Percentiles rank a stretch among this genome's conserved stretches.
These are phyloP conservation scores for Vitis amurensis DNA, from an alignment of 164 flowering plant genomes.

Conservation along the genomic window DNA sequence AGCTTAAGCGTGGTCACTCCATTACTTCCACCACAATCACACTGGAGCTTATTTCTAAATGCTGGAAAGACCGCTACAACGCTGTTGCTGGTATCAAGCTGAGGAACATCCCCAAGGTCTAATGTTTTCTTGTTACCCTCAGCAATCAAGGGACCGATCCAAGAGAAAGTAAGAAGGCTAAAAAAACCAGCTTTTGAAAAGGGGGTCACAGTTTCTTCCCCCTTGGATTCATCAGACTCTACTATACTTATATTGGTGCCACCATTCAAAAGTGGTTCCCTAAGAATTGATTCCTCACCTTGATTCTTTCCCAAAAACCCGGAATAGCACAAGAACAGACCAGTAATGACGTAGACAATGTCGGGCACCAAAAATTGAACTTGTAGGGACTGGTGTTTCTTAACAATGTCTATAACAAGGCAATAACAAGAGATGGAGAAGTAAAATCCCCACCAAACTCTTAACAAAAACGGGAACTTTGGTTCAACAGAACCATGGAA, in stretches of 20 bases:
- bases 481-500: constrained; percentile 21
- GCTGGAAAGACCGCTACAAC: constrained; percentile 34
- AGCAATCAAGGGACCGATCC: constrained; percentile 58
- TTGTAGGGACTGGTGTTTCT: constrained; percentile 15
- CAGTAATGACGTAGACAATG: constrained; percentile 37
- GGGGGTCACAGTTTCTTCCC: constrained; percentile 44
- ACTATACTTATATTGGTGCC: constrained; percentile 5
- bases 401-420: constrained; percentile 42
- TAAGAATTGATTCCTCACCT: constrained; percentile 26
- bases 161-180: constrained; percentile 56
- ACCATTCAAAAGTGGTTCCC: constrained; percentile 65
- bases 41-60: constrained; percentile 36
- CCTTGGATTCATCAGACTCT: constrained; percentile 27
- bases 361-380: constrained; percentile 42
- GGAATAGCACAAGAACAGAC: constrained; percentile 47
- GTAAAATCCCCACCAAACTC: constrained; percentile 60
- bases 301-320: constrained; percentile 39
- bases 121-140: constrained; percentile 54
- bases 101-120: constrained; percentile 75
- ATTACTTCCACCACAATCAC: constrained; percentile 2
- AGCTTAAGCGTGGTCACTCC: constrained; percentile 3
- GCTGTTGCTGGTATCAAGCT: constrained; percentile 45
- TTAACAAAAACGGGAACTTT: constrained; percentile 43
- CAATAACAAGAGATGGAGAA: constrained; percentile 46
- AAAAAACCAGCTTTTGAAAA: constrained; percentile 46